These are phyloP conservation scores for Lentithecium fluviatile DNA, from an alignment of 495 filamentous ascomycete genomes.

Conservation along the genomic window DNA sequence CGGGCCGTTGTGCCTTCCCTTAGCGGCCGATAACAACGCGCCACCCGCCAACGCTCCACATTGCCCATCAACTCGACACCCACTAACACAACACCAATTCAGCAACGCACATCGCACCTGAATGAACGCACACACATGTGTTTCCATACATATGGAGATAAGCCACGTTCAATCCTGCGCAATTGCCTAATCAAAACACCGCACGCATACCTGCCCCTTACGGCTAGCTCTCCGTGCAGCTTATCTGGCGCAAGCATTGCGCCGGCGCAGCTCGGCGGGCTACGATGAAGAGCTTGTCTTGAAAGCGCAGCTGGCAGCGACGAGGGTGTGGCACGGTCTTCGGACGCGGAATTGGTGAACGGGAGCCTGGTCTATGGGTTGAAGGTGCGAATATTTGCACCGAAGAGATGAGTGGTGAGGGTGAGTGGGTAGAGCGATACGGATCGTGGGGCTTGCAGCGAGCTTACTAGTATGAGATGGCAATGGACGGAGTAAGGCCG, in stretches of 20 bases:
- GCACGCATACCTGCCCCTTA: slow-evolving; percentile 32
- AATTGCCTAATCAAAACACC: too few species aligned
- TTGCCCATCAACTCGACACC: background rate
- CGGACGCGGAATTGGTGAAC: background rate
- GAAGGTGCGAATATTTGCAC: too few species aligned
- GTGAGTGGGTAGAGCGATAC: too few species aligned
- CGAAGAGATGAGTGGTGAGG: too few species aligned
- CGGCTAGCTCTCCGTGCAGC: slow-evolving; percentile 22
- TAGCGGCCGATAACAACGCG: too few species aligned
- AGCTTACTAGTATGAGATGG: too few species aligned
- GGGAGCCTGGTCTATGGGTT: background rate
- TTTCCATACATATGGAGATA: too few species aligned
- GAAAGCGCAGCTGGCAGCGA: background rate
- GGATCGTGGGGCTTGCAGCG: too few species aligned
- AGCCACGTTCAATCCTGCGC: too few species aligned
- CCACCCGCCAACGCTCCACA: too few species aligned
- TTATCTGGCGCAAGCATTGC: slow-evolving; percentile 10
- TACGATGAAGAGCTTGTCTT: slow-evolving; percentile 1
- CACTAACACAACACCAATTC: background rate
- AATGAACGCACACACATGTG: too few species aligned
- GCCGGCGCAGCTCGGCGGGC: background rate
- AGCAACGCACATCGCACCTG: background rate
- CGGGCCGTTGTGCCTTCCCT: background rate
- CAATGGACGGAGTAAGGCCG: too few species aligned
- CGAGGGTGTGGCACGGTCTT: background rate